A percentile compares a stretch with the other conserved stretches of the same genome.
Conservation (phyloP, 345 rosid genomes). For the Ricinus communis region DNA sequence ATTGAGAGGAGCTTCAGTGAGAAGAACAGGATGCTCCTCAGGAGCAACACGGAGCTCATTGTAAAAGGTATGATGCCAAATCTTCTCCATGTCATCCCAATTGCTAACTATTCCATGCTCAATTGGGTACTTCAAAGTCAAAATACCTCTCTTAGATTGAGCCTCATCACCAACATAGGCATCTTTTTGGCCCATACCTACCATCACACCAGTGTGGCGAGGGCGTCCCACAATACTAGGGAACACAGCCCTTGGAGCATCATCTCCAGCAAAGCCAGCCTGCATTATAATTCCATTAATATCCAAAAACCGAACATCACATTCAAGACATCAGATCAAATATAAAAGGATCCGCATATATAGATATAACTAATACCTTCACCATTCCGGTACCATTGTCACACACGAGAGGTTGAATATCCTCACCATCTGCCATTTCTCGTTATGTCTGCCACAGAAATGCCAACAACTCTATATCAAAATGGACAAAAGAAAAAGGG, state of each 20-base stretch:
- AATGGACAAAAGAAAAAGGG: not conserved
- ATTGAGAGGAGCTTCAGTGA: conserved; percentile 76
- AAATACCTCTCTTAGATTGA: conserved; percentile 66
- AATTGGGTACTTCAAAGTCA: conserved; percentile 60
- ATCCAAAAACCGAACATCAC: not conserved
- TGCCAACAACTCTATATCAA: not conserved
- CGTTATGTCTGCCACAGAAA: conserved; percentile 31
- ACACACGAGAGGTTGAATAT: conserved; percentile 60
- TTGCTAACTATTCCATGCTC: conserved; percentile 67
- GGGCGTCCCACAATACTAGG: conserved; percentile 61
- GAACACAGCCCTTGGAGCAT: conserved; percentile 57
- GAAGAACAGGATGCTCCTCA: conserved; percentile 72
- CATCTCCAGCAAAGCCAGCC: conserved; percentile 65
- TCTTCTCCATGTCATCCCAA: conserved; percentile 72
- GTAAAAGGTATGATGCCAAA: conserved; percentile 60
- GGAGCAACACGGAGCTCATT: conserved; percentile 79
- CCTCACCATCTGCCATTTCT: conserved; percentile 64
- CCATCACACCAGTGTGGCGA: conserved; percentile 63
- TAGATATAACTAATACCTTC: too few species aligned
- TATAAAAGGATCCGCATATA: too few species aligned
- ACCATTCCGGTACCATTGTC: conserved; percentile 77
- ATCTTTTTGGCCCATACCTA: conserved; percentile 63
- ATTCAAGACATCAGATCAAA: not conserved
- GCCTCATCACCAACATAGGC: conserved; percentile 77
- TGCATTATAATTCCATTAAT: conserved; percentile 8